These are phyloP conservation scores for Lentinula detonsa DNA, from an alignment of 768 basidiomycete species.

Conservation along the genomic window DNA sequence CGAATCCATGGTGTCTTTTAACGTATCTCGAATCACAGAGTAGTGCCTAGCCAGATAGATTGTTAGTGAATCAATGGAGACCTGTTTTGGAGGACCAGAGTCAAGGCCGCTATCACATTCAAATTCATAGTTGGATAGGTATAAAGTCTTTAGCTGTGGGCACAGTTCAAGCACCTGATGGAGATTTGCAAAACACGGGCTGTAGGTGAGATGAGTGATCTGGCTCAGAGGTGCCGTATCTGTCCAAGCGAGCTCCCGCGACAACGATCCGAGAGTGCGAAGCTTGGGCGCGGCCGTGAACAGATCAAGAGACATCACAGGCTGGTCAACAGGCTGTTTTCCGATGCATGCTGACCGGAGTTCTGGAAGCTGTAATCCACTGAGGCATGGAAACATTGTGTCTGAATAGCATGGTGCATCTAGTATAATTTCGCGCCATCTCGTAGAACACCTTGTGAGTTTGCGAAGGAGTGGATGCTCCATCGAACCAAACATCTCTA, in stretches of 20 bases:
- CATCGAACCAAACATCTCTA: background rate
- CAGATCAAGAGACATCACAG: background rate
- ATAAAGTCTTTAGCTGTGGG: background rate
- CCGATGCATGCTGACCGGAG: background rate
- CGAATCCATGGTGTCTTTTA: background rate
- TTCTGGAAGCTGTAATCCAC: background rate
- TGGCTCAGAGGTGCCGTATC: background rate
- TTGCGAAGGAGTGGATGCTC: background rate
- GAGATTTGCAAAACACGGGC: background rate
- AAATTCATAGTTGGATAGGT: background rate
- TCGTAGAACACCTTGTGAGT: background rate
- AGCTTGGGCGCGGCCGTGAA: background rate
- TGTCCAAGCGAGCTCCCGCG: background rate
- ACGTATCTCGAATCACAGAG: too few species aligned
- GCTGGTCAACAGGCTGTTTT: too few species aligned
- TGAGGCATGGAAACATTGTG: background rate
- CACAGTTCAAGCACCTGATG: background rate
- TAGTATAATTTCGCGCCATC: background rate
- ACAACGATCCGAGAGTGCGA: background rate
- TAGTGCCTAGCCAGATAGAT: background rate
- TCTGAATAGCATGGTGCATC: background rate
- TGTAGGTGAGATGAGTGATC: background rate
- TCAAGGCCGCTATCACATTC: too few species aligned
- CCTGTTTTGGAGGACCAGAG: too few species aligned
- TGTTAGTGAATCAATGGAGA: background rate